Conservation (phyloP, 2,329 filamentous ascomycete species). For the Penicillium sp. region DNA sequence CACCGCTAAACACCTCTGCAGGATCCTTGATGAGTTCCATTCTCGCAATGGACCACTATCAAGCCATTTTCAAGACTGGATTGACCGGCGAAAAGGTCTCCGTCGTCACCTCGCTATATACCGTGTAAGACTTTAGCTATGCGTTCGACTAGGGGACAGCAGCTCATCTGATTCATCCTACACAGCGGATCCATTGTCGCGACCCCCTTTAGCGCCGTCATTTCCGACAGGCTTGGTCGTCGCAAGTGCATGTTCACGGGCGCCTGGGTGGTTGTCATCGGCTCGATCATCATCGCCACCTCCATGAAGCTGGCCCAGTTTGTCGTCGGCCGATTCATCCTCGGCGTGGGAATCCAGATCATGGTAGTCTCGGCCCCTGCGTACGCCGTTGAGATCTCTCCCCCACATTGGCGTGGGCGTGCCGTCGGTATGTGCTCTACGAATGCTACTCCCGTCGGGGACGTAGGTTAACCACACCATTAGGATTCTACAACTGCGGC, state of each 20-base stretch:
- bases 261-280: conserved; percentile 46
- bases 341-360: conserved; percentile 49
- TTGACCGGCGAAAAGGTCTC: conserved; percentile 42
- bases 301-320: conserved; percentile 40
- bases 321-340: conserved; percentile 49
- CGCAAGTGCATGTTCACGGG: conserved; percentile 49
- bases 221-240: conserved; percentile 49
- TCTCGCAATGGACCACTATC: conserved; percentile 31
- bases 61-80: conserved; percentile 43
- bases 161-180: neutral
- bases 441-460: too few relatives aligned
- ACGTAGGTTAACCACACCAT: too few relatives aligned
- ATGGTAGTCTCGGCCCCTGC: conserved; percentile 52
- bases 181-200: conserved; percentile 41
- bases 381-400: conserved; percentile 50
- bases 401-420: conserved; percentile 52
- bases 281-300: conserved; percentile 46
- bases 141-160: neutral
- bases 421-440: conserved; percentile 38
- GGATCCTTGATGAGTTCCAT: conserved; percentile 34
- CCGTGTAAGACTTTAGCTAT: conserved; percentile 40
- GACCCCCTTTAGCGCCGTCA: conserved; percentile 43
- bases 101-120: conserved; percentile 47
- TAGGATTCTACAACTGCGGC: conserved; percentile 52
- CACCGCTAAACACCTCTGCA: conserved; percentile 2